phyloP scores from a whole-genome alignment of 176 grass and related monocot genomes.

The Phoenix roebelenii region DNA sequence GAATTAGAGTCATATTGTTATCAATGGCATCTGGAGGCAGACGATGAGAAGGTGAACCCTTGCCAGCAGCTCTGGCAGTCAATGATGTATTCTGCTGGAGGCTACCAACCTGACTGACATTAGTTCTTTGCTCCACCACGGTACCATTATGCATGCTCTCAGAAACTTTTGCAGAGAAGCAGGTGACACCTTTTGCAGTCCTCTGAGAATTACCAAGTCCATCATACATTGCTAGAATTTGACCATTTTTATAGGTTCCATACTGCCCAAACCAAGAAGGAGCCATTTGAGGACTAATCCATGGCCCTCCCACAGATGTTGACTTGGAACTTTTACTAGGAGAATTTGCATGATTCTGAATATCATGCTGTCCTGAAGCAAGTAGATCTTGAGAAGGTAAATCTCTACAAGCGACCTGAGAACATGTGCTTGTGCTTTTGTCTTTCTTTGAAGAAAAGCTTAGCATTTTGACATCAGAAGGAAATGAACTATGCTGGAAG shows the following conservation, averaged over 20 bases:
- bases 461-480: slow-evolving; percentile 66
- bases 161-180: slow-evolving; percentile 47
- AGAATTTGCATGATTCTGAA: slow-evolving; percentile 36
- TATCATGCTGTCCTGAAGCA: slow-evolving; percentile 28
- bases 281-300: slow-evolving; percentile 83
- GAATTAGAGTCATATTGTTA: neutral
- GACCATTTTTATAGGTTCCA: slow-evolving; percentile 52
- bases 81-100: slow-evolving; percentile 25
- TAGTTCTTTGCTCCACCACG: slow-evolving; percentile 33
- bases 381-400: slow-evolving; percentile 22
- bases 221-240: slow-evolving; percentile 37
- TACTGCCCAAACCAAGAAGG: slow-evolving; percentile 83
- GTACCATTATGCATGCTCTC: slow-evolving; percentile 45
- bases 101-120: slow-evolving; percentile 41
- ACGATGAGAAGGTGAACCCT: slow-evolving; percentile 7
- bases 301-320: slow-evolving; percentile 18
- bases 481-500: slow-evolving; percentile 25
- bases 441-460: slow-evolving; percentile 63
- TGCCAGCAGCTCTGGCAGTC: slow-evolving; percentile 2
- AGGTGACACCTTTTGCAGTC: slow-evolving; percentile 12
- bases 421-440: slow-evolving; percentile 28
- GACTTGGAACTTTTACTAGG: slow-evolving; percentile 24
- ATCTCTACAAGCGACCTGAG: slow-evolving; percentile 39
- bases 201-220: slow-evolving; percentile 13
- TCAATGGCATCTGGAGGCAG: slow-evolving; percentile 23